Base-by-base conservation (phyloP, 2,329 filamentous ascomycete species). In the Paracorniculantispora psalliotae region DNA sequence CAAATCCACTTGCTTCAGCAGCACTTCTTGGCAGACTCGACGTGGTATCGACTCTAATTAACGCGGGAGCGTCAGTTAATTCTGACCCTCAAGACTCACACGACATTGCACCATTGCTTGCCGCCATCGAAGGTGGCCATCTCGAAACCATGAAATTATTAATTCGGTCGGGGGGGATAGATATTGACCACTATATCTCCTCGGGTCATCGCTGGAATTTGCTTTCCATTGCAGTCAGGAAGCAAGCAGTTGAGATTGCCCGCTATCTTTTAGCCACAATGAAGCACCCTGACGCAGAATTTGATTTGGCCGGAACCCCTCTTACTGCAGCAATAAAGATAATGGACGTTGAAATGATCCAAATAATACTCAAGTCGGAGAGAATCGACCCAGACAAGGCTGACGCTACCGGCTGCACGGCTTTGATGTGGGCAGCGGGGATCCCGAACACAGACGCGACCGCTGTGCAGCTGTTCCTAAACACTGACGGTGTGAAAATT, bases 211-310 rank as follows among this genome's bases (percentile, higher is more conserved):
- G 19, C 2, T 17, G 9, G 6, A 47, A 37, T 7, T 19, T 55
- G 19, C 52, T 47, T 6, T 37, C 15, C 15, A 17, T 47, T 17
- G 41, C 52, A 2, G 19, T 37, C 10, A n/a, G 4, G 3, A 2
- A 6, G 6, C 10, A 23, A 17, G 9, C n/a, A 17, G 15, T 19
- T 26, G 10, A 37, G 15, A 15, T 53, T 13, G 37, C 28, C 37
- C 37, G 25, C 2, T 53, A 53, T 28, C 51, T 53, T 12, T 12
- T 53, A n/a, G 51, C 17, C n/a, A 19, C 6, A 4, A 43, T 53
- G 17, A 21, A 43, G 2, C 5, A 30, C 4, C 37, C 51, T 23
- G 39, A 43, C 25, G 2, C 25, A n/a, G n/a, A n/a, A n/a, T 33
- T 10, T 13, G 2, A 10, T 12, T 23, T 17, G 7, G 12, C 6